A percentile compares a stretch with the other conserved stretches of the same genome.
Conservation (phyloP, 2,329 filamentous ascomycete genomes). For the Fusarium sp. region DNA sequence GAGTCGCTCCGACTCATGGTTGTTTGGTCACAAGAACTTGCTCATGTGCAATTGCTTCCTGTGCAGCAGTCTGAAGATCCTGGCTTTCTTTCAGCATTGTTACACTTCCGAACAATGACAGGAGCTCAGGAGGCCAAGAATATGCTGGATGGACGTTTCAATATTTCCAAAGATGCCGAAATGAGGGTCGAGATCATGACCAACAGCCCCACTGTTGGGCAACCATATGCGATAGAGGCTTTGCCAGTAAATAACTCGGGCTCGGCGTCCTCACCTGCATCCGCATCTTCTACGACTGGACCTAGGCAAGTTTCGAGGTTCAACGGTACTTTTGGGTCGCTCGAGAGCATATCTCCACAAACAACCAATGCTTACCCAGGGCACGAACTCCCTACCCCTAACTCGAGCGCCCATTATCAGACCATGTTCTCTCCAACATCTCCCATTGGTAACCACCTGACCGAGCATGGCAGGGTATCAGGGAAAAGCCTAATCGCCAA, state of each 20-base stretch:
- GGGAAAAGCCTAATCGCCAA: slow-evolving; percentile 80
- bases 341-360: slow-evolving; percentile 72
- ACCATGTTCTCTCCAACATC: slow-evolving; percentile 79
- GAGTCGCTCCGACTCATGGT: slow-evolving; percentile 67
- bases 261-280: slow-evolving; percentile 49
- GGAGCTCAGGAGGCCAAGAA: slow-evolving; percentile 67
- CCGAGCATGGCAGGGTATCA: slow-evolving; percentile 68
- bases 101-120: slow-evolving; percentile 63
- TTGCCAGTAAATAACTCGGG: slow-evolving; percentile 25
- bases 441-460: slow-evolving; percentile 76
- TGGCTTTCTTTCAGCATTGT: slow-evolving; percentile 62
- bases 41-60: slow-evolving; percentile 62
- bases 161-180: slow-evolving; percentile 61
- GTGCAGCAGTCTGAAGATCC: slow-evolving; percentile 61
- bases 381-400: slow-evolving; percentile 69
- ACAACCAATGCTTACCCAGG: slow-evolving; percentile 63
- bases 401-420: slow-evolving; percentile 65
- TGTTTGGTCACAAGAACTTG: slow-evolving; percentile 67
- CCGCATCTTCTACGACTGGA: slow-evolving; percentile 48
- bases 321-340: slow-evolving; percentile 69
- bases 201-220: slow-evolving; percentile 48
- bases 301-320: slow-evolving; percentile 69
- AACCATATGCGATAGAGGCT: slow-evolving; percentile 42
- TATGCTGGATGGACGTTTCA: slow-evolving; percentile 66
- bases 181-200: slow-evolving; percentile 69